Evolutionary conservation across 2,329 filamentous ascomycete species (phyloP).

Genomic region (Phaeosphaeriaceae sp.): DNA sequence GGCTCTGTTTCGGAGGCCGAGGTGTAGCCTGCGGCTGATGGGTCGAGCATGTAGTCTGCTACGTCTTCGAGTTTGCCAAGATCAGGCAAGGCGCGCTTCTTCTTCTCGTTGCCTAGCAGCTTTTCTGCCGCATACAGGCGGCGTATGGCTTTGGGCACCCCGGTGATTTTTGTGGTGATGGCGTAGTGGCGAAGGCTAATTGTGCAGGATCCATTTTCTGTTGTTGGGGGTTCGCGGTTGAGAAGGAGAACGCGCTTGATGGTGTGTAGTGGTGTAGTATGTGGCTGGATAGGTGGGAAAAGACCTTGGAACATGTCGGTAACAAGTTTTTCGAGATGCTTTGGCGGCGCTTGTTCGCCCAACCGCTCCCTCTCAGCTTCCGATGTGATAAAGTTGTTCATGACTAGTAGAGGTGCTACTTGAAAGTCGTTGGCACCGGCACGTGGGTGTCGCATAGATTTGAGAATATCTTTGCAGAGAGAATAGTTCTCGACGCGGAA

Average conservation of each 20-base stretch:
- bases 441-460: conserved; percentile 80
- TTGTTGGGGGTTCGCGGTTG: conserved; percentile 71
- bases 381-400: conserved; percentile 92
- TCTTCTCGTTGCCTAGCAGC: conserved; percentile 65
- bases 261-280: conserved; percentile 85
- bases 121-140: conserved; percentile 86
- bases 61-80: conserved; percentile 91
- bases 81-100: conserved; percentile 78
- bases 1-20: conserved; percentile 91
- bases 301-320: conserved; percentile 96
- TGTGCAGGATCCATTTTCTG: conserved; percentile 67
- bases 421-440: conserved; percentile 81
- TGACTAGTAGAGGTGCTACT: conserved; percentile 87
- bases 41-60: conserved; percentile 90
- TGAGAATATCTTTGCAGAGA: conserved; percentile 86
- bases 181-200: conserved; percentile 92
- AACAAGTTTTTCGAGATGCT: conserved; percentile 89
- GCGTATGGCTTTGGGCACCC: conserved; percentile 82
- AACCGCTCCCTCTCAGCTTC: conserved; percentile 45
- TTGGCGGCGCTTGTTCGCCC: conserved; percentile 72
- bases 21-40: conserved; percentile 79
- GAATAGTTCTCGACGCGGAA: conserved; percentile 96
- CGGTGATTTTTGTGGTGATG: conserved; percentile 87
- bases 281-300: conserved; percentile 94
- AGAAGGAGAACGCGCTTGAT: conserved; percentile 90